Percentiles rank a stretch among this genome's conserved stretches.
These are phyloP conservation scores for Dothistroma septosporum DNA, from an alignment of 2,329 filamentous ascomycete species.

Conservation along the genomic window DNA sequence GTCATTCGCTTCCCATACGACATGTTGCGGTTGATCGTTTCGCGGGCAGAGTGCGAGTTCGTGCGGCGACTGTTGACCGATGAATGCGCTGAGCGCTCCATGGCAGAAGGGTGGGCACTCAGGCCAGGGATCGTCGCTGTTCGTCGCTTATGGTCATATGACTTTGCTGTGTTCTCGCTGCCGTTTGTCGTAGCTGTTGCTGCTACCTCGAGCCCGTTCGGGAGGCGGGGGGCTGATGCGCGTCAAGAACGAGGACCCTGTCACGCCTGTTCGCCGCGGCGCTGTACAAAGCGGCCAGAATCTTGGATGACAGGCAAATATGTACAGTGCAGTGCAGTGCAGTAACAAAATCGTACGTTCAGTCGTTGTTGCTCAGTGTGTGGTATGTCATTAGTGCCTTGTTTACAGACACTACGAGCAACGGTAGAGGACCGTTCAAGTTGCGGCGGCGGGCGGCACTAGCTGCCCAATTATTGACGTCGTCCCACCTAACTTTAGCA, in stretches of 20 bases:
- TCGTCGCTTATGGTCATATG: not conserved
- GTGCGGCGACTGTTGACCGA: conserved; percentile 38
- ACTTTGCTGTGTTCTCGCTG: not conserved
- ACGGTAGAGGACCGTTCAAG: not conserved
- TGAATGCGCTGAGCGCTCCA: conserved; percentile 31
- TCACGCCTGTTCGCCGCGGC: not conserved
- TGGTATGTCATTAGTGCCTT: not conserved
- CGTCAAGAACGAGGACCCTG: not conserved
- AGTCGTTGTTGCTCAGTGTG: not conserved
- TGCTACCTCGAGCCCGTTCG: not conserved
- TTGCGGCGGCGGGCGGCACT: not conserved
- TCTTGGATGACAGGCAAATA: not conserved
- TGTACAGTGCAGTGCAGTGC: not conserved
- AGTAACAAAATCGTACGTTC: not conserved
- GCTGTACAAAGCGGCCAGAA: not conserved
- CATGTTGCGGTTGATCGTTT: conserved; percentile 38
- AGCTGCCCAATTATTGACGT: not conserved
- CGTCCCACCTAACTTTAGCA: not conserved
- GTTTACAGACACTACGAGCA: not conserved
- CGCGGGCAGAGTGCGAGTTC: conserved; percentile 42
- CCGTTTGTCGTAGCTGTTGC: not conserved
- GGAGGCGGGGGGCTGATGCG: not conserved
- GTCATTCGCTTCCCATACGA: conserved; percentile 33
- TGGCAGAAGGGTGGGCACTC: conserved; percentile 13
- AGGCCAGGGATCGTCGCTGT: not conserved